Base-by-base conservation (phyloP, 371 early-diverging fungal genomes). In the Dichotomocladium elegans region DNA sequence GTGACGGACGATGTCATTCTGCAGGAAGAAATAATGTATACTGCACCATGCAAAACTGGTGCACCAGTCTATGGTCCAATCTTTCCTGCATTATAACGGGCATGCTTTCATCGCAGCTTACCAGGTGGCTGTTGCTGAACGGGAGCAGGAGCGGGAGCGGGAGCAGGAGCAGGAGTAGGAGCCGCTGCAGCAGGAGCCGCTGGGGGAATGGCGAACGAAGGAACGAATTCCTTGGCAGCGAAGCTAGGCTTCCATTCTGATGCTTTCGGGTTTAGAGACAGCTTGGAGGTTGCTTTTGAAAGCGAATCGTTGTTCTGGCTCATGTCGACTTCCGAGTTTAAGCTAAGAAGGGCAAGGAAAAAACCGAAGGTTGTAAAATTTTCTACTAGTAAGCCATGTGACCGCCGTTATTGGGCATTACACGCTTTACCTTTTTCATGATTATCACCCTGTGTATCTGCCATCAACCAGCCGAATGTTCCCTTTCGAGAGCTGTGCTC, bases 241-340 rank as follows among this genome's bases (percentile, higher is more conserved):
- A 63, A 58, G 49, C 47, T 68, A 41, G 68, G 68, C 60, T 63
- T 68, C 68, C 68, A 68, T 57, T 63, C 63, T 7, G 49, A 22
- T 4, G 68, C 68, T 17, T 63, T 60, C 7, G 68, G 68, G 50
- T 68, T 68, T 17, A 68, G 52, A 14, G 61, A 60, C 22, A 68
- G 41, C 56, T 61, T 61, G 4, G 58, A 55, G 22, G 61, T 53
- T 37, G 57, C 61, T 22, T 66, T 33, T 25, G 58, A 50, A 41
- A 66, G 58, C 14, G 47, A 51, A 24, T 63, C 53, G 24, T 34
- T 33, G 51, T 63, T 47, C 34, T 63, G 58, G 47, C 63, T 63
- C 62, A 61, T 61, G 28, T 26, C 29, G 5, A 30, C 29, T 46
- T 25, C 12, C 21, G 37, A 17, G 21, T n/a, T 37, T 17, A 37